phyloP scores from a whole-genome alignment of 495 filamentous ascomycete species.

The Penicillium paxilli region DNA sequence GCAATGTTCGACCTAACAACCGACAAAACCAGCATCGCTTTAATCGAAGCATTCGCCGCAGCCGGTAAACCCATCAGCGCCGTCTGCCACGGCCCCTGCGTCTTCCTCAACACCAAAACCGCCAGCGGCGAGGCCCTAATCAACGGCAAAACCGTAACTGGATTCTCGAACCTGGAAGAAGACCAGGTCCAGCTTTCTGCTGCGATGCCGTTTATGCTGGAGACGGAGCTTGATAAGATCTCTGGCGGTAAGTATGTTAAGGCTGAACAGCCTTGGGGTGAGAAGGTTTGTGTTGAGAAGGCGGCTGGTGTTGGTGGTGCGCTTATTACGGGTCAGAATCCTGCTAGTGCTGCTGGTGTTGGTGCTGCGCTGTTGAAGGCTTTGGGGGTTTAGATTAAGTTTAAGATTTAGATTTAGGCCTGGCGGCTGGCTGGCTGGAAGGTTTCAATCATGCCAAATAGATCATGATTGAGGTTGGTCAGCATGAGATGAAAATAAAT shows the following conservation, averaged over 20 bases:
- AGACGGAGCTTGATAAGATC: slow-evolving; percentile 54
- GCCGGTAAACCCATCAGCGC: slow-evolving; percentile 63
- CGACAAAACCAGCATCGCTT: slow-evolving; percentile 48
- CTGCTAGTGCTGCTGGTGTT: slow-evolving; percentile 59
- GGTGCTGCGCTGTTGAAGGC: slow-evolving; percentile 51
- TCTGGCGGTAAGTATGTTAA: slow-evolving; percentile 58
- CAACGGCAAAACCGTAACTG: slow-evolving; percentile 59
- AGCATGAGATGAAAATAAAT: too few relatives aligned
- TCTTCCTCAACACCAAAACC: slow-evolving; percentile 57
- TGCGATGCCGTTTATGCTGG: slow-evolving; percentile 64
- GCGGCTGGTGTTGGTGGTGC: slow-evolving; percentile 36
- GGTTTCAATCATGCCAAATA: too few relatives aligned
- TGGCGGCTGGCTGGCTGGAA: too few relatives aligned
- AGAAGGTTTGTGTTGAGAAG: slow-evolving; percentile 59
- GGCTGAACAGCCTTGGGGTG: slow-evolving; percentile 56
- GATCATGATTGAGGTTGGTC: neutral
- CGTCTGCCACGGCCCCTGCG: slow-evolving; percentile 70
- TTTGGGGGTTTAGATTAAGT: slow-evolving; percentile 30
- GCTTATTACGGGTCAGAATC: slow-evolving; percentile 78
- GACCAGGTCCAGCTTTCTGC: slow-evolving; percentile 44
- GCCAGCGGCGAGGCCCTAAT: slow-evolving; percentile 52
- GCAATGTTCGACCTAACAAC: slow-evolving; percentile 70
- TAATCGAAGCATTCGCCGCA: slow-evolving; percentile 61
- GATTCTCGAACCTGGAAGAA: slow-evolving; percentile 71
- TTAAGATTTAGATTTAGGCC: neutral